Percentiles rank a stretch among this genome's conserved stretches.
Conservation (phyloP, 495 filamentous ascomycete species). For the Penicillium cataractarum region DNA sequence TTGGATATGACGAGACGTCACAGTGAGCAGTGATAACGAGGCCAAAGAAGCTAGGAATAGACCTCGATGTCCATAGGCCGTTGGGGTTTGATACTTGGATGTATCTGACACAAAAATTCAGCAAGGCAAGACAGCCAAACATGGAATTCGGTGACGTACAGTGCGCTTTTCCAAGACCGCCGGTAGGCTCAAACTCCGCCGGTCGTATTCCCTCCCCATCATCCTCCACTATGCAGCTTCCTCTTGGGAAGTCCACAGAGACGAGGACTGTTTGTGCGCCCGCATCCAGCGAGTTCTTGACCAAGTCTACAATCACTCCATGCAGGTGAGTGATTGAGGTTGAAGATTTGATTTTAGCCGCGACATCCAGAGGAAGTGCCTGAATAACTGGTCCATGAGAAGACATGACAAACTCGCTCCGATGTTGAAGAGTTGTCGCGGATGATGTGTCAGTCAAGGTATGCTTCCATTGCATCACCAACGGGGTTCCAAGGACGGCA, state of each 20-base stretch:
- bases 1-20: conserved; percentile 73
- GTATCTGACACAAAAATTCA: conserved; percentile 61
- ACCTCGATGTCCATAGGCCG: conserved; percentile 69
- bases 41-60: conserved; percentile 78
- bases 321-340: conserved; percentile 74
- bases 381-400: conserved; percentile 53
- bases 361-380: conserved; percentile 72
- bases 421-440: background rate
- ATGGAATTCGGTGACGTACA: conserved; percentile 50
- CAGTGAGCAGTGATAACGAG: conserved; percentile 73
- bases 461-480: conserved; percentile 14
- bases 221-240: conserved; percentile 84
- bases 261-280: conserved; percentile 70
- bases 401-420: conserved; percentile 23
- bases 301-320: conserved; percentile 71
- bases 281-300: conserved; percentile 88
- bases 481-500: conserved; percentile 9
- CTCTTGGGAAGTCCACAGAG: conserved; percentile 73
- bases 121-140: background rate
- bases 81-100: conserved; percentile 64
- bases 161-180: conserved; percentile 76
- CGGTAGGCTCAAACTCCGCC: conserved; percentile 66
- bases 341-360: conserved; percentile 88
- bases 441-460: conserved; percentile 10
- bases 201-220: conserved; percentile 81